Conservation (phyloP, 305 asterid genomes). For the Solanum hybrid region DNA sequence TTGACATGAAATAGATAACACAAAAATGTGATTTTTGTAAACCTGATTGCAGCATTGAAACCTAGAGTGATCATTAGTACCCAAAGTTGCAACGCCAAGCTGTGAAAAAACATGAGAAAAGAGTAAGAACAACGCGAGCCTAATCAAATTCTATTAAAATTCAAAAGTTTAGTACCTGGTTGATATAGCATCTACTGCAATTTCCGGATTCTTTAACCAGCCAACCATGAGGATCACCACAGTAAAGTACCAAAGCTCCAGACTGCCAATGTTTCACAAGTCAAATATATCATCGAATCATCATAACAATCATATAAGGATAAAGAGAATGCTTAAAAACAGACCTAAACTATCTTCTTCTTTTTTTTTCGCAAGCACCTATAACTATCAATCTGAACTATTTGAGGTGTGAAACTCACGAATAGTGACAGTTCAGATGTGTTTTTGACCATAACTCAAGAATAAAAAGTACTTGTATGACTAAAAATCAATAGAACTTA, state of each 20-base stretch:
- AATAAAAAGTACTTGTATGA: background rate
- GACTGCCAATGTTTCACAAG: conserved; percentile 29
- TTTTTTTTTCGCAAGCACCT: background rate
- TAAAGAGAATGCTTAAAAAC: background rate
- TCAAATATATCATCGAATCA: background rate
- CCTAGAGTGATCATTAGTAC: conserved; percentile 64
- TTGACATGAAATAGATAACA: background rate
- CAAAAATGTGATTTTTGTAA: too few relatives aligned
- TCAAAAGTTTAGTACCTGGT: conserved; percentile 34
- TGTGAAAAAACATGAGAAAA: conserved; percentile 10
- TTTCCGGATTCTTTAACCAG: conserved; percentile 63
- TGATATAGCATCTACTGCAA: conserved; percentile 68
- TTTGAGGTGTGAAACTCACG: background rate
- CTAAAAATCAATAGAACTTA: conserved; percentile 8
- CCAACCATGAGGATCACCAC: conserved; percentile 72
- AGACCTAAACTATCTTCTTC: background rate
- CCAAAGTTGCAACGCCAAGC: conserved; percentile 76
- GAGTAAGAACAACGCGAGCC: background rate
- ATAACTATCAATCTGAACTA: background rate
- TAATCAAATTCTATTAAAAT: background rate
- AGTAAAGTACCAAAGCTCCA: conserved; percentile 75
- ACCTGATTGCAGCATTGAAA: conserved; percentile 88
- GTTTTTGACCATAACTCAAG: background rate
- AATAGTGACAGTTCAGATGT: background rate
- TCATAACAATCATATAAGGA: background rate